Evolutionary conservation across 1,284 basidiomycete species (phyloP), one percentile per base, ranked within the genome.

Genomic region (Ustilago tritici): DNA sequence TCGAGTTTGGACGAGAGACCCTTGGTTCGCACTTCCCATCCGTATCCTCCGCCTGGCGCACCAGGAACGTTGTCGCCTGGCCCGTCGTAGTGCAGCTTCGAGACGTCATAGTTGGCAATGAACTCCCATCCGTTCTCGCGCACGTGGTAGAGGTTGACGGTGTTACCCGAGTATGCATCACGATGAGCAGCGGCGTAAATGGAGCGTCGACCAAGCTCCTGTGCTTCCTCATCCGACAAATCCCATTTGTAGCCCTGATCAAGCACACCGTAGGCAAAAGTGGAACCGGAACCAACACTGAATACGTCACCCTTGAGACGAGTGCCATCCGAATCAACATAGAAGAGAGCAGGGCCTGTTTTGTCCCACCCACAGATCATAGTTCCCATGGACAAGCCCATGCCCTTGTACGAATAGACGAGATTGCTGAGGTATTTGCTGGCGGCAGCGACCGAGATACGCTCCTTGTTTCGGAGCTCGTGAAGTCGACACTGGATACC

Each of bases 281-380:
- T 99, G 84, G 93, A 95, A 83, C 97, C 97, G 4, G 96, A 98
- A 40, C 97, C 97, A 46, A 99, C 97, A 7, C 95, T 98, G 89
- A 99, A 99, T 15, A 98, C 87, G 87, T 99, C 93, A 53, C 97
- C 96, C 87, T 96, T 98, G 63, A 99, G 89, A 31, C 97, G 92
- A 11, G 94, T 93, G 43, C 97, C 97, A 78, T 99, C 97, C 15
- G 94, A 96, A 88, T 99, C 97, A 65, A 99, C 97, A 87, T 99
- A 99, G 88, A 95, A 99, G 41, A 99, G 89, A 14, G 94, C 91
- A n/a, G 96, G 96, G 0, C 97, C 96, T 91, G 96, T 98, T 90
- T 98, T 99, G 88, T 99, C 97, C 95, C 96, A 99, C 34, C 97
- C 97, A 83, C 95, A 98, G 78, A 99, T 97, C 97, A 99, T 99